Conservation (phyloP, 495 filamentous ascomycete species). For the Penicillium samsonianum region DNA sequence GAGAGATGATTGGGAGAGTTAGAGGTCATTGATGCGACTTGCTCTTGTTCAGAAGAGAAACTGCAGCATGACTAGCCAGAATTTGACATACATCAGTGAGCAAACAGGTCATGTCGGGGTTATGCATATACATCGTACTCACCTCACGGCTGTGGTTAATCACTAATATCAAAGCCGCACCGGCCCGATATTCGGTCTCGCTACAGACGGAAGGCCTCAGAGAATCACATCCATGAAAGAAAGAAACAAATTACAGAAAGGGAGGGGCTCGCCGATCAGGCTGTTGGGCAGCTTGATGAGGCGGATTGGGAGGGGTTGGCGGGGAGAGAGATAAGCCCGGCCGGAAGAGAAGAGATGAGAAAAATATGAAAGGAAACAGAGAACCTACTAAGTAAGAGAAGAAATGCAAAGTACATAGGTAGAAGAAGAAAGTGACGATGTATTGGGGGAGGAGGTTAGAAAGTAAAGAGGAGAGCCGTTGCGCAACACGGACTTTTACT, state of each 20-base stretch:
- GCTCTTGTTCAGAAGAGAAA: background rate
- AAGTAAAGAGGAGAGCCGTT: background rate
- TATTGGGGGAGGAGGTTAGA: background rate
- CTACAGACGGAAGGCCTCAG: background rate
- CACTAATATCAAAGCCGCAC: background rate
- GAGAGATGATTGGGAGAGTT: background rate
- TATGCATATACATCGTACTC: background rate
- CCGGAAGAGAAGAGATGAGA: background rate
- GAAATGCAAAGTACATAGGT: constrained; percentile 1
- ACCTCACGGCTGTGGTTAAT: background rate
- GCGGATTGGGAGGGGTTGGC: constrained; percentile 5
- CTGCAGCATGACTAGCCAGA: background rate
- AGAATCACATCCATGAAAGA: background rate
- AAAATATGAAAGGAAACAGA: constrained; percentile 3
- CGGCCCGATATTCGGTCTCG: background rate
- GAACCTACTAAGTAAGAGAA: background rate
- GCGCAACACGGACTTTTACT: background rate
- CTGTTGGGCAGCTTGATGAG: constrained; percentile 9
- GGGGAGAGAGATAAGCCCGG: background rate
- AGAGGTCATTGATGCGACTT: background rate
- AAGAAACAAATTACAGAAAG: background rate
- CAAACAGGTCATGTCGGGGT: background rate
- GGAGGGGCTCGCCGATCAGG: background rate
- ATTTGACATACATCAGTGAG: background rate
- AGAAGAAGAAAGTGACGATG: background rate